Conservation (phyloP, 2,329 filamentous ascomycete species). For the Sarocladiaceae sp. region DNA sequence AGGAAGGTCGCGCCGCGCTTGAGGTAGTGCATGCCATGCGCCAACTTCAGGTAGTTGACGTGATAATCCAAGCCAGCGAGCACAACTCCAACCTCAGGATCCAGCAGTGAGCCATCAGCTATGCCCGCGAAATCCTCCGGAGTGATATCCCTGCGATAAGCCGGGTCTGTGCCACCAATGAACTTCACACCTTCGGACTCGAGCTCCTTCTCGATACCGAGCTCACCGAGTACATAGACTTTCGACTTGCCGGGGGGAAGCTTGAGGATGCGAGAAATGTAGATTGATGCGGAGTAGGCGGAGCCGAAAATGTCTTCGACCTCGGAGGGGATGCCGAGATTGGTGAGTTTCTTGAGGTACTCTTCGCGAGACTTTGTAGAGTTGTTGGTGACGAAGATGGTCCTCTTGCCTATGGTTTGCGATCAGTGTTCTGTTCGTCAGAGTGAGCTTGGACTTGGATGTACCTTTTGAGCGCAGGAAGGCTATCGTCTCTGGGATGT, state of each 20-base stretch:
- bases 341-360: constrained; percentile 87
- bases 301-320: constrained; percentile 95
- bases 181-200: constrained; percentile 72
- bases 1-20: constrained; percentile 78
- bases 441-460: no score
- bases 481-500: constrained; percentile 78
- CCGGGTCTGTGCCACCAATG: constrained; percentile 82
- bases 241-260: constrained; percentile 78
- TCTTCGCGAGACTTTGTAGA: constrained; percentile 92
- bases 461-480: constrained; percentile 77
- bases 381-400: constrained; percentile 98
- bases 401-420: constrained; percentile 91
- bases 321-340: constrained; percentile 72
- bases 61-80: constrained; percentile 91
- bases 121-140: constrained; percentile 77
- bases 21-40: constrained; percentile 82
- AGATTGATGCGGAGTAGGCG: constrained; percentile 90
- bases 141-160: constrained; percentile 71
- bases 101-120: constrained; percentile 70
- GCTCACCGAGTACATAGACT: constrained; percentile 90
- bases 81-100: constrained; percentile 86
- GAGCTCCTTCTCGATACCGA: constrained; percentile 86
- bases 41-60: constrained; percentile 89
- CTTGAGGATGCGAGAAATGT: constrained; percentile 88
- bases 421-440: no score